phyloP scores from a whole-genome alignment of 352 stramenopile genomes.

The Pythium utonaiense region DNA sequence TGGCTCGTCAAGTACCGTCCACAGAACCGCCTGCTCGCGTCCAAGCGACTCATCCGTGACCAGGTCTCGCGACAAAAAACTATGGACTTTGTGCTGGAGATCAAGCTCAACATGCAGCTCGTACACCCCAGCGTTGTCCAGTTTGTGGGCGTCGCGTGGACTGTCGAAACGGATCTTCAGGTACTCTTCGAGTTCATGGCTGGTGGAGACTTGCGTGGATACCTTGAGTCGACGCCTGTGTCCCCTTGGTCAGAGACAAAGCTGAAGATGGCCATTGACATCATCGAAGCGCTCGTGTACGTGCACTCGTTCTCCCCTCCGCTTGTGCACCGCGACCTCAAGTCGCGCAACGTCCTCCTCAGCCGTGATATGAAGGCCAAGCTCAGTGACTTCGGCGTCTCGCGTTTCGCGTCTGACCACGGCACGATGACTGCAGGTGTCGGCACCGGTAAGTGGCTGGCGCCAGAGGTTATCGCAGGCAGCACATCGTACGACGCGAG shows the following conservation, averaged over 20 bases:
- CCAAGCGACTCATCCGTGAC: constrained; percentile 48
- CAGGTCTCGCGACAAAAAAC: constrained; percentile 40
- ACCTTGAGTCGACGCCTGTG: constrained; percentile 29
- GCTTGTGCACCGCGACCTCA: constrained; percentile 42
- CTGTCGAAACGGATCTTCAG: constrained; percentile 47
- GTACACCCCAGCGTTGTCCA: constrained; percentile 63
- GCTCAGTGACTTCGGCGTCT: constrained; percentile 23
- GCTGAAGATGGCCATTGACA: constrained; percentile 40
- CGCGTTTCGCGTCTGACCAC: constrained; percentile 15
- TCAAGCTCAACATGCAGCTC: constrained; percentile 62
- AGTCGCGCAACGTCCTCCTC: constrained; percentile 45
- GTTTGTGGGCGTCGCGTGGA: constrained; percentile 69
- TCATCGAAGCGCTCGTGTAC: constrained; percentile 45
- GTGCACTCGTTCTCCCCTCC: constrained; percentile 41
- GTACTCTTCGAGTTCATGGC: constrained; percentile 68
- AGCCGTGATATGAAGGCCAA: constrained; percentile 20
- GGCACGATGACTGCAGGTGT: constrained; percentile 19
- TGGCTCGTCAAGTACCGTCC: constrained; percentile 43
- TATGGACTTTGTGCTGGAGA: constrained; percentile 58
- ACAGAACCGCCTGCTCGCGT: constrained; percentile 34
- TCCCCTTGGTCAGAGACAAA: constrained; percentile 14
- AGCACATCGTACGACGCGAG: constrained; percentile 31
- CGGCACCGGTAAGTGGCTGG: constrained; percentile 30
- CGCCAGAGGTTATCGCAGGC: constrained; percentile 39
- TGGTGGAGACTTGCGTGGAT: constrained; percentile 49